These are phyloP conservation scores for Blastobotrys americana DNA, from an alignment of 805 yeast genomes.

Conservation along the genomic window DNA sequence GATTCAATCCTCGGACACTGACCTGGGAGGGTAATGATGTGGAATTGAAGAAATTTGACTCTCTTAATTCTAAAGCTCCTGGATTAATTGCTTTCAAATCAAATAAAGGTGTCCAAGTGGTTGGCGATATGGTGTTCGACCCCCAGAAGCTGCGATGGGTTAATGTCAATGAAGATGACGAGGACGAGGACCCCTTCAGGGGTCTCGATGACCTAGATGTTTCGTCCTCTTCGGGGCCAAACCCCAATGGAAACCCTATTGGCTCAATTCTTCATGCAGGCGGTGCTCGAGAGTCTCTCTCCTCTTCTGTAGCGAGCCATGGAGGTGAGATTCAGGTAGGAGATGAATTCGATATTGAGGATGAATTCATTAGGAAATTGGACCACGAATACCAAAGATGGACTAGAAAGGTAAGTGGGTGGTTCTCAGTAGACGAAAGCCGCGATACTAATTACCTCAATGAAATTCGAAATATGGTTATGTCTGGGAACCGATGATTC, in stretches of 20 bases:
- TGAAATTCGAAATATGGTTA: conserved; percentile 31
- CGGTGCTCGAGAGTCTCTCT: conserved; percentile 5
- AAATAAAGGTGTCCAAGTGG: conserved; percentile 36
- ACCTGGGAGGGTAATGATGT: conserved; percentile 64
- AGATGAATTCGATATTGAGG: conserved; percentile 28
- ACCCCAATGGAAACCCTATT: background rate
- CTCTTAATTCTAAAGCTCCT: conserved; percentile 23
- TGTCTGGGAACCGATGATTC: conserved; percentile 13
- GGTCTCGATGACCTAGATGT: conserved; percentile 43
- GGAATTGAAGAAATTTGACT: conserved; percentile 47
- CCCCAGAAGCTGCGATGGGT: conserved; percentile 53
- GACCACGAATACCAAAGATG: conserved; percentile 32
- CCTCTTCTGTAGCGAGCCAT: background rate
- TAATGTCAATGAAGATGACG: conserved; percentile 33
- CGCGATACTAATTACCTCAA: conserved; percentile 24
- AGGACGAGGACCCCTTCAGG: conserved; percentile 38
- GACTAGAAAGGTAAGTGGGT: conserved; percentile 28
- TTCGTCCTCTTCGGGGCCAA: conserved; percentile 1
- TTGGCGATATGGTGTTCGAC: conserved; percentile 56
- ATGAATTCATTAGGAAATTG: conserved; percentile 22
- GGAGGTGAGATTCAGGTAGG: conserved; percentile 26
- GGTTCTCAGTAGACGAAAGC: conserved; percentile 26
- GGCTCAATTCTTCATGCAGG: conserved; percentile 1
- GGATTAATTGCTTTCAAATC: conserved; percentile 32
- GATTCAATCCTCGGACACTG: conserved; percentile 43